Evolutionary conservation across 1,284 basidiomycete species (phyloP).

Genomic region (Ustilago loliicola): DNA sequence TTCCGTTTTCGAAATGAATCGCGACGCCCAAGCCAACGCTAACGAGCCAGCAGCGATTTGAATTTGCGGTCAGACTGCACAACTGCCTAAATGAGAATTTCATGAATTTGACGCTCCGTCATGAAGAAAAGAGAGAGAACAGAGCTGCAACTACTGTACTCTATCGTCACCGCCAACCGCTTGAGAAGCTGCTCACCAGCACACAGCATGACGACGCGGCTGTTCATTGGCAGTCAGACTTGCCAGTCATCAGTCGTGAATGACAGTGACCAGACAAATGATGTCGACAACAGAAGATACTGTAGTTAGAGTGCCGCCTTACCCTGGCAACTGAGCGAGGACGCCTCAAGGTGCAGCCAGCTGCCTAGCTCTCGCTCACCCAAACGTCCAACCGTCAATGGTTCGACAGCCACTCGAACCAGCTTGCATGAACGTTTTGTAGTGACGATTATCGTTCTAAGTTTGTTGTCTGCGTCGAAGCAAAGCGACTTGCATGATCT

Average conservation of each 20-base stretch:
- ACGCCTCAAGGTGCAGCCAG: too few relatives aligned
- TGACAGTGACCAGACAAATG: too few relatives aligned
- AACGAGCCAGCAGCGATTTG: not conserved
- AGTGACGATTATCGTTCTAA: not conserved
- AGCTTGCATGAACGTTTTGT: not conserved
- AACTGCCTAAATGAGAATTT: not conserved
- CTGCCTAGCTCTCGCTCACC: too few relatives aligned
- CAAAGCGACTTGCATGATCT: constrained; percentile 2
- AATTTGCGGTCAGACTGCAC: not conserved
- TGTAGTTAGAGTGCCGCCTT: too few relatives aligned
- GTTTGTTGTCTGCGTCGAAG: not conserved
- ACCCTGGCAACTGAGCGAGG: not conserved
- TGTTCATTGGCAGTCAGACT: not conserved
- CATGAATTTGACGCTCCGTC: not conserved
- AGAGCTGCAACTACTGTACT: not conserved
- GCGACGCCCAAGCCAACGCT: constrained; percentile 1
- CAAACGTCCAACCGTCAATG: too few relatives aligned
- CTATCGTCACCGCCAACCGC: too few relatives aligned
- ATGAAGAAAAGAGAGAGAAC: not conserved
- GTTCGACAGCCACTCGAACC: not conserved
- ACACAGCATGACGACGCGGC: constrained; percentile 3
- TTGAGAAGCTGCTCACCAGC: not conserved
- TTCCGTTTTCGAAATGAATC: not conserved
- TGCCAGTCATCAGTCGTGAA: too few relatives aligned
- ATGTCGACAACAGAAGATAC: too few relatives aligned